Conservation (phyloP, 768 basidiomycete species). For the Tulasnella sp. region DNA sequence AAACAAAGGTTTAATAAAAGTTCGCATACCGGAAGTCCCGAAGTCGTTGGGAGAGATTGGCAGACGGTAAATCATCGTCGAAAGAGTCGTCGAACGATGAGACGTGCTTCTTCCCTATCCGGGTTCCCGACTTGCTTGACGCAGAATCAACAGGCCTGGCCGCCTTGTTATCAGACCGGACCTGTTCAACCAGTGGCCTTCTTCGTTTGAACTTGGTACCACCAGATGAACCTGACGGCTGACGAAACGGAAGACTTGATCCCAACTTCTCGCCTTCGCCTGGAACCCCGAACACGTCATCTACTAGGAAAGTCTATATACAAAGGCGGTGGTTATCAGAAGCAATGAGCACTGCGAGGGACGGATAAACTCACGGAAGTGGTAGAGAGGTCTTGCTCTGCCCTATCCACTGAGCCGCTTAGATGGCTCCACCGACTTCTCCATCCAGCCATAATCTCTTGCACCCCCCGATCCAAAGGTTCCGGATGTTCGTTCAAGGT, state of each 20-base stretch:
- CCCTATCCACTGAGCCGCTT: neutral
- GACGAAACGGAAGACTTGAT: neutral
- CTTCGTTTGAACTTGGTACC: neutral
- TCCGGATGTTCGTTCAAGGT: neutral
- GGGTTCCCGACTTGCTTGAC: neutral
- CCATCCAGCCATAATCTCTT: constrained; percentile 9
- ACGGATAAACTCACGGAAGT: neutral
- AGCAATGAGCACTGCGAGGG: neutral
- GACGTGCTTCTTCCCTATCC: no score
- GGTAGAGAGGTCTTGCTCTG: neutral
- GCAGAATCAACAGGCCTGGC: neutral
- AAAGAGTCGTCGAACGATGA: neutral
- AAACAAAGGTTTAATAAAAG: neutral
- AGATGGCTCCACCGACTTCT: constrained; percentile 10
- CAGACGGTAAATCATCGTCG: neutral
- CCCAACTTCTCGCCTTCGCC: neutral
- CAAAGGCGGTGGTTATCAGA: neutral
- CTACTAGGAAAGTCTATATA: neutral
- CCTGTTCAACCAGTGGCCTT: neutral
- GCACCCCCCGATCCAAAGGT: neutral
- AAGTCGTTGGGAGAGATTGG: neutral
- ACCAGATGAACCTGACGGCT: neutral
- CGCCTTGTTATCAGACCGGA: neutral
- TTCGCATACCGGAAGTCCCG: neutral
- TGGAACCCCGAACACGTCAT: neutral